These are phyloP conservation scores for Vanrija humicola DNA, from an alignment of 1,284 basidiomycete species.

Conservation along the genomic window DNA sequence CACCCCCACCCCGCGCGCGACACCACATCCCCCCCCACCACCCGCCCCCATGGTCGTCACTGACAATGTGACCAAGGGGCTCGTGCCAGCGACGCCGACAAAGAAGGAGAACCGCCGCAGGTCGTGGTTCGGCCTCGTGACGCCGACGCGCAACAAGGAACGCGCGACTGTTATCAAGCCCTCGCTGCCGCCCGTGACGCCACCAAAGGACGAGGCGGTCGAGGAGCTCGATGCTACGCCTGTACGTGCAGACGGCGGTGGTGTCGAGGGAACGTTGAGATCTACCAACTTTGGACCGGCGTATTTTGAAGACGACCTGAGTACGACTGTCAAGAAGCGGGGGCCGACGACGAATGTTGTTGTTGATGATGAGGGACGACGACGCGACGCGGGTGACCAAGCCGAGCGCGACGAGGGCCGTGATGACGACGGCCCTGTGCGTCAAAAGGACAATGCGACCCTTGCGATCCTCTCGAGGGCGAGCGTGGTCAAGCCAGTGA, in stretches of 20 bases:
- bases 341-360: background rate
- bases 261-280: background rate
- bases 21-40: no score
- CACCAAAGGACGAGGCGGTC: background rate
- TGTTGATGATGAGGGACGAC: constrained; percentile 10
- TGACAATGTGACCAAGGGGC: background rate
- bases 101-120: constrained; percentile 23
- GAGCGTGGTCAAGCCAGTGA: constrained; percentile 15
- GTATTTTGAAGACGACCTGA: constrained; percentile 19
- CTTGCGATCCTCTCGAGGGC: constrained; percentile 14
- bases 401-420: constrained; percentile 1
- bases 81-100: constrained; percentile 22
- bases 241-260: background rate
- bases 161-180: background rate
- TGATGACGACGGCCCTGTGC: constrained; percentile 20
- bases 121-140: constrained; percentile 39
- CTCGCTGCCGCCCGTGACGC: no score
- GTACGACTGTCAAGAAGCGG: constrained; percentile 24
- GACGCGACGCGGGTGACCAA: constrained; percentile 8
- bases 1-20: background rate
- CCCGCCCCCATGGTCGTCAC: background rate
- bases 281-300: background rate
- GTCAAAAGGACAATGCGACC: constrained; percentile 33
- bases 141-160: constrained; percentile 12
- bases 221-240: constrained; percentile 15